phyloP scores from a whole-genome alignment of 306 rosid genomes.

The Corylus heterophylla region DNA sequence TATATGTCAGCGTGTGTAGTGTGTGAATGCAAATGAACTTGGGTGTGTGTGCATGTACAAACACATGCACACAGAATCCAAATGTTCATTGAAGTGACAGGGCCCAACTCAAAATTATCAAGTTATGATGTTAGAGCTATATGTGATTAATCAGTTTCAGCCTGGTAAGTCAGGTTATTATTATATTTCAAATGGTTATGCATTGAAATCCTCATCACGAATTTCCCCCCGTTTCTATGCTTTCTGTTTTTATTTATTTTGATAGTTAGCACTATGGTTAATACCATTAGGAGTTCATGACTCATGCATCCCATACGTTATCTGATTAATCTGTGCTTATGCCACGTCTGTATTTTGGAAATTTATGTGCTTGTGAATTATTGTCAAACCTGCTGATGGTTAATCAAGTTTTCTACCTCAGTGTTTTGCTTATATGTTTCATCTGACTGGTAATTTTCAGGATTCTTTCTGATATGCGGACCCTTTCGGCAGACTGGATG shows the following conservation, averaged over 20 bases:
- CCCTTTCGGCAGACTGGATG: constrained; percentile 99
- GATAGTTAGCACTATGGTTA: too few relatives aligned
- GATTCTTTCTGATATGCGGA: constrained; percentile 99
- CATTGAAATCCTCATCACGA: not conserved
- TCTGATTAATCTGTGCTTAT: not conserved
- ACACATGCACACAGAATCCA: not conserved
- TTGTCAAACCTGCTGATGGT: not conserved
- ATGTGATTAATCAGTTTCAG: not conserved
- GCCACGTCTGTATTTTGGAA: not conserved
- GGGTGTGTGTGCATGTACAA: not conserved
- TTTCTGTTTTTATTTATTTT: too few relatives aligned
- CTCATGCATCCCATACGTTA: not conserved
- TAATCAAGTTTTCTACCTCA: not conserved
- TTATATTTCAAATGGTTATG: not conserved
- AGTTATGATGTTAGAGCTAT: not conserved
- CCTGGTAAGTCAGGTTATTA: not conserved
- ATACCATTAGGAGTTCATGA: not conserved
- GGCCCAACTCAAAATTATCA: not conserved
- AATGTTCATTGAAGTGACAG: not conserved
- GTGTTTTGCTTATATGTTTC: constrained; percentile 24
- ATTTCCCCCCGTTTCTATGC: too few relatives aligned
- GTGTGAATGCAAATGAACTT: not conserved
- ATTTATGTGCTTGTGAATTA: not conserved
- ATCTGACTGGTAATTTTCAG: constrained; percentile 53
- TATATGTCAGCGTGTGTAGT: not conserved